These are phyloP conservation scores for Aspergillus sp. DNA, from an alignment of 2,329 filamentous ascomycete genomes.

Conservation along the genomic window DNA sequence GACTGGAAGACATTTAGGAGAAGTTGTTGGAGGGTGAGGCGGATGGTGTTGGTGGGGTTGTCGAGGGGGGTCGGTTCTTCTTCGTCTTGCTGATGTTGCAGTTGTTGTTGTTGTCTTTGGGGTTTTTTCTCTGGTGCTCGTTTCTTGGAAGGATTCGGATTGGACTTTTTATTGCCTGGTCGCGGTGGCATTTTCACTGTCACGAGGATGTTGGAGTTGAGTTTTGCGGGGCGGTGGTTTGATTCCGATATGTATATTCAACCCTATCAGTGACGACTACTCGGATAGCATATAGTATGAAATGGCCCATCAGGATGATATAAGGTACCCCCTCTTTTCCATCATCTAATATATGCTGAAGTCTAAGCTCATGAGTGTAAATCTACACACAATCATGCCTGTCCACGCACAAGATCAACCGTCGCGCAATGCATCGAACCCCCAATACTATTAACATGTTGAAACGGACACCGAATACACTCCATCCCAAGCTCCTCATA, in stretches of 20 bases:
- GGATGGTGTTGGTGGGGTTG: slow-evolving; percentile 32
- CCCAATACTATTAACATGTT: slow-evolving; percentile 27
- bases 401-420: slow-evolving; percentile 10
- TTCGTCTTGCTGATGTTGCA: background rate
- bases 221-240: background rate
- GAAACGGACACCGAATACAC: slow-evolving; percentile 20
- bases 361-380: too few relatives aligned
- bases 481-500: slow-evolving; percentile 9
- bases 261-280: too few relatives aligned
- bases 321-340: too few relatives aligned
- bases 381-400: background rate
- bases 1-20: slow-evolving; percentile 67
- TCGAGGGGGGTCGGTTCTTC: background rate
- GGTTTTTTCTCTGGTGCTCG: background rate
- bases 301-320: too few relatives aligned
- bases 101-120: background rate
- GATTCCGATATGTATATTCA: too few relatives aligned
- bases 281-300: too few relatives aligned
- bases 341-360: too few relatives aligned
- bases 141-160: background rate
- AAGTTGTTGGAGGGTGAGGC: slow-evolving; percentile 56
- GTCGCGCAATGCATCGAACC: slow-evolving; percentile 29
- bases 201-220: background rate
- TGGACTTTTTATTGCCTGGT: slow-evolving; percentile 8
- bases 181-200: background rate